Conservation (phyloP, 352 stramenopile genomes). For the Poterioochromonas sp. region DNA sequence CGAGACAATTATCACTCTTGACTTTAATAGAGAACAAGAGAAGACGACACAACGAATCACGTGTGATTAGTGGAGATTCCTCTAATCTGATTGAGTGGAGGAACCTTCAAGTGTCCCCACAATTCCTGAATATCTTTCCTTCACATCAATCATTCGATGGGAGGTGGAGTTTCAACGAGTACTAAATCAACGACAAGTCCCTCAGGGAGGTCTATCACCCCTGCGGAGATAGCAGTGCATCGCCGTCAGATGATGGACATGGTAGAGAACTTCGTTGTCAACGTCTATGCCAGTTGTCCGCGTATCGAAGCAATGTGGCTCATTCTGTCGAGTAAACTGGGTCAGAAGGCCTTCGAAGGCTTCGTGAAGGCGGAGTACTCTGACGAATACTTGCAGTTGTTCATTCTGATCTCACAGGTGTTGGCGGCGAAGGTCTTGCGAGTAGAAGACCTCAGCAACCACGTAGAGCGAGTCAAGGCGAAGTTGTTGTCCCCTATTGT, state of each 20-base stretch:
- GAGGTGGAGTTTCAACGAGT: too few species aligned
- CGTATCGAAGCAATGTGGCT: slow-evolving; percentile 24
- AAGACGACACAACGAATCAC: too few species aligned
- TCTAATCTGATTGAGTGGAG: too few species aligned
- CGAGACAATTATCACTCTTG: too few species aligned
- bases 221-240: not conserved
- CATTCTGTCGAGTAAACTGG: slow-evolving; percentile 2
- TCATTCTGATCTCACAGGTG: not conserved
- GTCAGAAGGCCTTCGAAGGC: slow-evolving; percentile 9
- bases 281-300: slow-evolving; percentile 15
- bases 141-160: too few species aligned
- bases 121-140: too few species aligned
- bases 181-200: too few species aligned
- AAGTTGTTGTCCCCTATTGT: not conserved
- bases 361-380: not conserved
- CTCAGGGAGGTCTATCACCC: too few species aligned
- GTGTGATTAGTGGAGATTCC: too few species aligned
- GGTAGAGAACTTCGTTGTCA: slow-evolving; percentile 20
- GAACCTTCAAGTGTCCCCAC: too few species aligned
- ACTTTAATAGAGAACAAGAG: too few species aligned
- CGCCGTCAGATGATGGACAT: not conserved
- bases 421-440: not conserved
- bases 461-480: not conserved
- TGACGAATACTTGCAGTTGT: slow-evolving; percentile 10
- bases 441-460: not conserved